Percentiles rank a stretch among this genome's conserved stretches.
phyloP scores from a whole-genome alignment of 768 basidiomycete genomes.

The Boletus patriciae region DNA sequence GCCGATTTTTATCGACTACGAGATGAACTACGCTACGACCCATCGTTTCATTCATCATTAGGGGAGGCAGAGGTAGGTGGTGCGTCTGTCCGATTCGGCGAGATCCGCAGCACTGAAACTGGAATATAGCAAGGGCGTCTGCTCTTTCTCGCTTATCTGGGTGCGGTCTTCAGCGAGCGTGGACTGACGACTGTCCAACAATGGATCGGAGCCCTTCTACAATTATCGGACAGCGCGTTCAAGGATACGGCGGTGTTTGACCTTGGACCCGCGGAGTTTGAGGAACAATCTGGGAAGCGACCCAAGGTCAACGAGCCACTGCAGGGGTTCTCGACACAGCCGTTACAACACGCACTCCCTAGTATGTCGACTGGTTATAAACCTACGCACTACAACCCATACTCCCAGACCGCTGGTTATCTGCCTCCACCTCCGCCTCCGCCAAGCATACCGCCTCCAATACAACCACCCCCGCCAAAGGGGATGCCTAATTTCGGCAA shows the following conservation, averaged over 20 bases:
- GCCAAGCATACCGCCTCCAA: constrained; percentile 32
- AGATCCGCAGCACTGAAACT: constrained; percentile 18
- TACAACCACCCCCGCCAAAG: constrained; percentile 38
- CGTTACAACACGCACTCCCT: constrained; percentile 22
- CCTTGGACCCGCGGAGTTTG: constrained; percentile 27
- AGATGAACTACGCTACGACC: constrained; percentile 35
- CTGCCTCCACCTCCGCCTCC: constrained; percentile 26
- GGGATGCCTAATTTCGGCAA: constrained; percentile 41
- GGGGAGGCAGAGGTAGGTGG: constrained; percentile 40
- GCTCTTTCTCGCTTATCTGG: constrained; percentile 67
- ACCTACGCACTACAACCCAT: constrained; percentile 34
- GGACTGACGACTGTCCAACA: constrained; percentile 51
- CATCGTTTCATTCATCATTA: constrained; percentile 27
- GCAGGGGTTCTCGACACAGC: constrained; percentile 34
- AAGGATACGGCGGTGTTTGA: constrained; percentile 13
- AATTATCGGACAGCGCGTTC: constrained; percentile 22
- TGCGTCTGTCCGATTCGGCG: constrained; percentile 13
- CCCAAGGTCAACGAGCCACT: constrained; percentile 30
- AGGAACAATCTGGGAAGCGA: constrained; percentile 31
- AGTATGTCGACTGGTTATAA: constrained; percentile 19
- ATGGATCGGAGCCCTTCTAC: constrained; percentile 54
- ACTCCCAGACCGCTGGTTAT: constrained; percentile 13
- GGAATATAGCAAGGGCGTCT: constrained; percentile 50
- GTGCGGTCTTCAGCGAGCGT: constrained; percentile 56
- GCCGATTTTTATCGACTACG: constrained; percentile 37